These are phyloP conservation scores for Trypanosoma lewisi DNA, from an alignment of 208 protist genomes.

Conservation along the genomic window DNA sequence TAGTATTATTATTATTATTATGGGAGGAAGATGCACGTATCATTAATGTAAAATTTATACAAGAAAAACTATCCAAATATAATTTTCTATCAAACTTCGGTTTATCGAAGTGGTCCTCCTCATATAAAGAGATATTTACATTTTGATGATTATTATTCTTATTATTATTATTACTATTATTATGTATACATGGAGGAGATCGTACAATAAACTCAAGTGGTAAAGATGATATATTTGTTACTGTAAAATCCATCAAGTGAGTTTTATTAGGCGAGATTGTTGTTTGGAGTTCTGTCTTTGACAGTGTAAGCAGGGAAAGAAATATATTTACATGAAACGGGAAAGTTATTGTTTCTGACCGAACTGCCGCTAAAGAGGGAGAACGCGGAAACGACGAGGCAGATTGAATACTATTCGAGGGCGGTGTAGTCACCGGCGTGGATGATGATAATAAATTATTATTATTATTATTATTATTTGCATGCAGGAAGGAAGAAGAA, in stretches of 20 bases:
- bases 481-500: no score
- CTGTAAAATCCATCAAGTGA: slow-evolving; percentile 63
- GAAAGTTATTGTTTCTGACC: slow-evolving; percentile 42
- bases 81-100: slow-evolving; percentile 67
- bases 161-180: no score
- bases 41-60: slow-evolving; percentile 80
- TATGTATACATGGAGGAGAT: no score
- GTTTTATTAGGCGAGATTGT: slow-evolving; percentile 78
- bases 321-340: slow-evolving; percentile 67
- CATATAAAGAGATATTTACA: slow-evolving; percentile 67
- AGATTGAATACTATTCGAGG: no score
- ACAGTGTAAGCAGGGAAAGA: slow-evolving; percentile 68
- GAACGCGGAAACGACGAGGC: neutral
- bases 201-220: slow-evolving; percentile 78
- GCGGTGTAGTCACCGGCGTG: neutral
- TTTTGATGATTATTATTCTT: slow-evolving; percentile 56
- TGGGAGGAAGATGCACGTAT: slow-evolving; percentile 37
- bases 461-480: no score
- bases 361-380: slow-evolving; percentile 6
- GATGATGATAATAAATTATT: neutral
- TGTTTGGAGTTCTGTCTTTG: slow-evolving; percentile 52
- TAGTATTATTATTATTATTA: no score
- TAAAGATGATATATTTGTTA: slow-evolving; percentile 63
- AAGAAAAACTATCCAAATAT: slow-evolving; percentile 57
- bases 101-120: slow-evolving; percentile 72